Evolutionary conservation across 1,139 yeast genomes (phyloP), one percentile per base, ranked within the genome.

Genomic region (Taphrina sp.): DNA sequence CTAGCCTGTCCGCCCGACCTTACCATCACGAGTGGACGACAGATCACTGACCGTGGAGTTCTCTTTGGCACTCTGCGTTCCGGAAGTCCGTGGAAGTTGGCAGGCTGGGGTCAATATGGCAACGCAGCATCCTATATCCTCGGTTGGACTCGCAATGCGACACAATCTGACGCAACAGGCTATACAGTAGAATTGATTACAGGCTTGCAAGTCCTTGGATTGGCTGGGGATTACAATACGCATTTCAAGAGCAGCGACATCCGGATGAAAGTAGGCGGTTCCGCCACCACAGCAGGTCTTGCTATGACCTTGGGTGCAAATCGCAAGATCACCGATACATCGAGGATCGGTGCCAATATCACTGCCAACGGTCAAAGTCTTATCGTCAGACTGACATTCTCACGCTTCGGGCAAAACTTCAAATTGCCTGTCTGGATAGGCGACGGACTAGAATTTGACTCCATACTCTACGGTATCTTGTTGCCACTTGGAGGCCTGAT

Each of bases 101-200:
- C 46, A 20, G 39, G 38, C 16, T 49, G 54, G 54, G 54, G 54
- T 22, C 17, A 31, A 17, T 35, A 33, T 14, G 44, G 54, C 20
- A 49, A 31, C 23, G 54, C 54, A n/a, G 54, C 54, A 8, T 39
- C 45, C 12, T 56, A 53, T 33, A 36, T 34, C 29, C 12, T 56
- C 5, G 55, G 56, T 12, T 35, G 46, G 46, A 45, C 53, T 24
- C 46, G 58, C 4, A 26, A 34, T 39, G 29, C 51, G 7, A 17
- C 38, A 3, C 57, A 53, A 20, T 19, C 37, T 8, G 49, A 42
- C 22, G 43, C 49, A 2, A 26, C 49, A 3, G 52, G 47, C 14
- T 56, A 42, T 28, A 56, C 52, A 8, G 33, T 36, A 17, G 56
- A 56, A 35, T 36, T 56, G 29, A 51, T 49, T 29, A 49, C 58